Conservation (phyloP, 1,139 yeast species). For the Candida dubliniensis region DNA sequence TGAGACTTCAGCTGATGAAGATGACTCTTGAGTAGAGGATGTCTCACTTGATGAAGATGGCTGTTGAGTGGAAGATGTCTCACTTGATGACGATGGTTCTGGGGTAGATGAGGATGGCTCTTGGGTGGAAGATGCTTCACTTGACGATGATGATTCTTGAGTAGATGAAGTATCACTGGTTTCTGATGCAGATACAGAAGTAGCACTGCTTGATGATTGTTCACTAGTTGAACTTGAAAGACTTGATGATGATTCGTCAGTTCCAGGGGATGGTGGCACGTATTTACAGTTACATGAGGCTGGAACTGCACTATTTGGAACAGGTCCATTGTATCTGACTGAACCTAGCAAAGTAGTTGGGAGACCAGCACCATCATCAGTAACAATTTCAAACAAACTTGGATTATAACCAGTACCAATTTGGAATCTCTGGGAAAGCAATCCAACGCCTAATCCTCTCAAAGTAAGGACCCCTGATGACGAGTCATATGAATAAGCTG, state of each 20-base stretch:
- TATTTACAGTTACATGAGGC: constrained; percentile 16
- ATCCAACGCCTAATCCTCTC: constrained; percentile 6
- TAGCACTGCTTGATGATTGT: constrained; percentile 2
- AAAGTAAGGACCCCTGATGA: constrained; percentile 24
- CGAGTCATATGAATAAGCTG: constrained; percentile 16
- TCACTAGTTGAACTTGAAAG: constrained; percentile 1
- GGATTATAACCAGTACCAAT: constrained; percentile 26
- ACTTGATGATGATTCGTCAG: constrained; percentile 5
- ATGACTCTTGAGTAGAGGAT: constrained; percentile 3
- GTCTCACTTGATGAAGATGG: neutral
- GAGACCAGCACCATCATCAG: constrained; percentile 18
- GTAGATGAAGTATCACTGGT: neutral
- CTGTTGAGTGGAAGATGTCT: neutral
- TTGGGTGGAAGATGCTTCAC: neutral
- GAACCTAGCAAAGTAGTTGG: constrained; percentile 12
- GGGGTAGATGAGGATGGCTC: neutral
- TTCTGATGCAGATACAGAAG: neutral
- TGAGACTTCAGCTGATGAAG: constrained; percentile 9
- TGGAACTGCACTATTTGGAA: constrained; percentile 18
- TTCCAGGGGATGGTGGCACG: constrained; percentile 17
- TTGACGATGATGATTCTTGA: neutral
- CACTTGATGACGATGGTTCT: neutral
- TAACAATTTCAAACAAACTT: constrained; percentile 14
- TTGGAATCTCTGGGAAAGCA: constrained; percentile 17
- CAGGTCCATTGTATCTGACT: constrained; percentile 19